Evolutionary conservation across 345 rosid genomes (phyloP).

Genomic region (Melaleuca quinquenervia): DNA sequence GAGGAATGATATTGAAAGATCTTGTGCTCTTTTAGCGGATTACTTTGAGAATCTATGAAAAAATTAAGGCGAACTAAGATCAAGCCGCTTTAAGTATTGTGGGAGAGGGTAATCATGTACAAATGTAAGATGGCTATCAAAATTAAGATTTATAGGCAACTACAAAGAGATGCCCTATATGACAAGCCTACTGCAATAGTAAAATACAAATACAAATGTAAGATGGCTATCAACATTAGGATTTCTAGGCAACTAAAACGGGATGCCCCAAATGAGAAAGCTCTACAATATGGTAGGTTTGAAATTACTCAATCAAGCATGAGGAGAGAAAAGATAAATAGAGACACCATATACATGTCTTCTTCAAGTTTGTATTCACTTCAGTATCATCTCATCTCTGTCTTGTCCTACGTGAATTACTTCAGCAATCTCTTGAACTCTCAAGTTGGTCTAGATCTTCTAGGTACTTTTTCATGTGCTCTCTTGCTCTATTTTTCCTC

Average conservation of each 20-base stretch:
- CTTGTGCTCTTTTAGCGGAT: too few relatives aligned
- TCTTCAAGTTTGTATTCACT: background rate
- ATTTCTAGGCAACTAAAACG: background rate
- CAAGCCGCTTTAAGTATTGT: background rate
- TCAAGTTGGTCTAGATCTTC: background rate
- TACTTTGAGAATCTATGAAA: background rate
- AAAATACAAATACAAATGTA: background rate
- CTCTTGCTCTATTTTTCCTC: background rate
- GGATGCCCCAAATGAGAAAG: background rate
- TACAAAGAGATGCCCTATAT: too few relatives aligned
- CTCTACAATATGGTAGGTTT: background rate
- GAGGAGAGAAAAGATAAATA: background rate
- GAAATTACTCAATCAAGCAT: background rate
- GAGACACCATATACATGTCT: background rate
- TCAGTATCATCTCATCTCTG: background rate
- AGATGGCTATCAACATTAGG: background rate
- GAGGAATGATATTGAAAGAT: too few relatives aligned
- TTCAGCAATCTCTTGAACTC: background rate
- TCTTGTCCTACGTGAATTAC: background rate
- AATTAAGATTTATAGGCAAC: too few relatives aligned
- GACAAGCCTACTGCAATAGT: background rate
- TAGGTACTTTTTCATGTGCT: background rate
- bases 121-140: too few relatives aligned
- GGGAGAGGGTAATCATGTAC: too few relatives aligned
- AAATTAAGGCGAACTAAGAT: background rate